A percentile compares a stretch with the other conserved stretches of the same genome.
These are phyloP conservation scores for Gaeumannomyces sp. DNA, from an alignment of 2,329 filamentous ascomycete genomes.

Conservation along the genomic window DNA sequence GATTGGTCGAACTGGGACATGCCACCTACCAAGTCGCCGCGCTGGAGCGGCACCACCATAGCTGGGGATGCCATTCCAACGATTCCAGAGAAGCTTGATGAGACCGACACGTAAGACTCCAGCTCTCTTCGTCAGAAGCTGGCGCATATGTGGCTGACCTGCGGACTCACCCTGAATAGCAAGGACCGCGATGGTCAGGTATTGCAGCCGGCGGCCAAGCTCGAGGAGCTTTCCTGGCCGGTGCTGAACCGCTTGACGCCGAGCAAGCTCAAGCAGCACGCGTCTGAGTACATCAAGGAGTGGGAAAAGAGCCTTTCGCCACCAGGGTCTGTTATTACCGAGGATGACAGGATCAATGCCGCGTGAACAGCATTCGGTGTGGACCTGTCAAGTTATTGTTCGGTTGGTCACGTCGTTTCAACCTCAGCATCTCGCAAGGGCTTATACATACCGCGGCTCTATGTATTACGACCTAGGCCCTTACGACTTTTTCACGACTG, in stretches of 20 bases:
- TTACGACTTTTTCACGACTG: background rate
- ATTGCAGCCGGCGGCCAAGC: slow-evolving; percentile 30
- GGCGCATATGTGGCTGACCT: background rate
- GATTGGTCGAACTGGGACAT: slow-evolving; percentile 62
- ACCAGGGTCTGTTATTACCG: slow-evolving; percentile 23
- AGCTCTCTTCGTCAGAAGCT: slow-evolving; percentile 11
- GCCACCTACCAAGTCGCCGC: slow-evolving; percentile 43
- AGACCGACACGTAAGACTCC: slow-evolving; percentile 39
- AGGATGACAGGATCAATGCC: slow-evolving; percentile 11
- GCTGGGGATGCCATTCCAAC: slow-evolving; percentile 38
- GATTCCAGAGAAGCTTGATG: slow-evolving; percentile 42
- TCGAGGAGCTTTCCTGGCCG: slow-evolving; percentile 54
- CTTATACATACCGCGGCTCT: background rate
- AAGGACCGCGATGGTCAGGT: background rate
- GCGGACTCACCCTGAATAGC: slow-evolving; percentile 5
- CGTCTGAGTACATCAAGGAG: slow-evolving; percentile 81
- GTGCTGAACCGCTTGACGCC: slow-evolving; percentile 67
- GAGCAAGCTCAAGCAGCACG: slow-evolving; percentile 72
- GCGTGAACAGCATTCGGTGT: background rate
- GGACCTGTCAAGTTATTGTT: background rate
- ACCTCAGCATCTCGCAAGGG: background rate
- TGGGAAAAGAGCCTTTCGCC: slow-evolving; percentile 76
- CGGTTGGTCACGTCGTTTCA: background rate
- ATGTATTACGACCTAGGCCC: background rate
- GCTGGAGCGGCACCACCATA: slow-evolving; percentile 59